Percentiles rank a stretch among this genome's conserved stretches.
These are phyloP conservation scores for Epichloe typhina DNA, from an alignment of 2,329 filamentous ascomycete genomes.

Conservation along the genomic window DNA sequence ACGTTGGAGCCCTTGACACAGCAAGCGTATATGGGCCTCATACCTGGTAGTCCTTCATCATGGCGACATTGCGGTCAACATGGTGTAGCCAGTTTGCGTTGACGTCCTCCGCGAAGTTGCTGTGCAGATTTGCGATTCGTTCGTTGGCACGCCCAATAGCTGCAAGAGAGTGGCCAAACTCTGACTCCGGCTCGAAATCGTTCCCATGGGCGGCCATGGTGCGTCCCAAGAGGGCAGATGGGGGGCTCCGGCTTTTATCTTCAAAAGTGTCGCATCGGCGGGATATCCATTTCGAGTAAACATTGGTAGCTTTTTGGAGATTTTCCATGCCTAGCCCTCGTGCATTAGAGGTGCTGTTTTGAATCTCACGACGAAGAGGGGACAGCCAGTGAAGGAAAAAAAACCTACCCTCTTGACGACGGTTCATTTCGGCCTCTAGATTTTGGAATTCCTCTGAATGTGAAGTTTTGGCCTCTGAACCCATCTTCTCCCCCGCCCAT, in stretches of 20 bases:
- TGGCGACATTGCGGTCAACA: constrained; percentile 75
- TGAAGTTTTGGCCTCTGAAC: constrained; percentile 73
- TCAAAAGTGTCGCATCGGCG: constrained; percentile 68
- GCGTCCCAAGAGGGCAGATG: constrained; percentile 65
- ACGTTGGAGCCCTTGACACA: not conserved
- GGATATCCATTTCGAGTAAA: constrained; percentile 78
- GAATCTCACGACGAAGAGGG: too few relatives aligned
- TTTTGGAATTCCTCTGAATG: constrained; percentile 85
- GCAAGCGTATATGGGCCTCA: constrained; percentile 10
- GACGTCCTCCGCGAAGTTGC: constrained; percentile 64
- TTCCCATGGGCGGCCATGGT: constrained; percentile 84
- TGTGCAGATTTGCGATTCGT: constrained; percentile 72
- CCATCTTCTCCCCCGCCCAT: constrained; percentile 97
- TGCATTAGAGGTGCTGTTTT: not conserved
- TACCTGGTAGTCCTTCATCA: constrained; percentile 98
- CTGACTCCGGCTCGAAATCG: constrained; percentile 81
- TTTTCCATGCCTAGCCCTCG: constrained; percentile 63
- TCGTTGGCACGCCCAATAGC: constrained; percentile 77
- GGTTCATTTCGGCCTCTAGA: constrained; percentile 78
- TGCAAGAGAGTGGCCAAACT: constrained; percentile 78
- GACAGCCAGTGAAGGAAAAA: not conserved
- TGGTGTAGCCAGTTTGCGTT: constrained; percentile 81
- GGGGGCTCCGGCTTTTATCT: constrained; percentile 76
- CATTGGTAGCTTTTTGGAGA: constrained; percentile 72
- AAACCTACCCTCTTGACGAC: constrained; percentile 67